phyloP scores from a whole-genome alignment of 2,329 filamentous ascomycete species.

The Ceratocystis huliohia region DNA sequence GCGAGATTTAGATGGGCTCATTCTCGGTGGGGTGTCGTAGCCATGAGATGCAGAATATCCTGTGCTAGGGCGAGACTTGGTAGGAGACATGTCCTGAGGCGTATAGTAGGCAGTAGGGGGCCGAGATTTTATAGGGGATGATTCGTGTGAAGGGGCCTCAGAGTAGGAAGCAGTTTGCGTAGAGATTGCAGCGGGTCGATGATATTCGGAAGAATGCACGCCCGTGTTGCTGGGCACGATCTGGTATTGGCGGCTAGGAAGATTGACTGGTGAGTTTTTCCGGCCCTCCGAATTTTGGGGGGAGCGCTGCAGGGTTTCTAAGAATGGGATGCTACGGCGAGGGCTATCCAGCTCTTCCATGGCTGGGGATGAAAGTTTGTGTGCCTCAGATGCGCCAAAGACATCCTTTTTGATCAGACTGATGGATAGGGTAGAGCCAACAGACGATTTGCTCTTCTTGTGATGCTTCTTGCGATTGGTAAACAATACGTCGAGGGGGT shows the following conservation, averaged over 20 bases:
- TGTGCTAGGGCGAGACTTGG: constrained; percentile 24
- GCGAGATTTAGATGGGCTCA: constrained; percentile 19
- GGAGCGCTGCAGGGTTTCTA: constrained; percentile 59
- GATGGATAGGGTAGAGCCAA: constrained; percentile 31
- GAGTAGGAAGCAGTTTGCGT: constrained; percentile 36
- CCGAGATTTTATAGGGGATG: constrained; percentile 17
- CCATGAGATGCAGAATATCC: constrained; percentile 16
- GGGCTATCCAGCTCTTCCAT: constrained; percentile 25
- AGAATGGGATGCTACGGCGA: constrained; percentile 55
- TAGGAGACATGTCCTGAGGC: constrained; percentile 9
- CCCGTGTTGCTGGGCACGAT: constrained; percentile 29
- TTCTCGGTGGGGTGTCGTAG: constrained; percentile 14
- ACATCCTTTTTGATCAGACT: constrained; percentile 16
- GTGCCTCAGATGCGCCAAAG: constrained; percentile 13
- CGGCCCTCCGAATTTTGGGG: constrained; percentile 39
- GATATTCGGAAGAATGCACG: constrained; percentile 11
- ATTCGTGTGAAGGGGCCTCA: constrained; percentile 37
- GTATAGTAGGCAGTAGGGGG: constrained; percentile 14
- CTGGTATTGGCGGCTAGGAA: constrained; percentile 46
- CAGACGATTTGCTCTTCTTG: constrained; percentile 58
- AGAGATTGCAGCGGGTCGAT: constrained; percentile 22
- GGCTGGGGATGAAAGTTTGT: constrained; percentile 10
- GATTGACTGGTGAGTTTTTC: constrained; percentile 41
- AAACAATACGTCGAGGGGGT: constrained; percentile 75
- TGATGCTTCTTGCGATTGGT: constrained; percentile 56